Base-by-base conservation (phyloP, 1,139 yeast species). In the Protomyces macrosporus region DNA sequence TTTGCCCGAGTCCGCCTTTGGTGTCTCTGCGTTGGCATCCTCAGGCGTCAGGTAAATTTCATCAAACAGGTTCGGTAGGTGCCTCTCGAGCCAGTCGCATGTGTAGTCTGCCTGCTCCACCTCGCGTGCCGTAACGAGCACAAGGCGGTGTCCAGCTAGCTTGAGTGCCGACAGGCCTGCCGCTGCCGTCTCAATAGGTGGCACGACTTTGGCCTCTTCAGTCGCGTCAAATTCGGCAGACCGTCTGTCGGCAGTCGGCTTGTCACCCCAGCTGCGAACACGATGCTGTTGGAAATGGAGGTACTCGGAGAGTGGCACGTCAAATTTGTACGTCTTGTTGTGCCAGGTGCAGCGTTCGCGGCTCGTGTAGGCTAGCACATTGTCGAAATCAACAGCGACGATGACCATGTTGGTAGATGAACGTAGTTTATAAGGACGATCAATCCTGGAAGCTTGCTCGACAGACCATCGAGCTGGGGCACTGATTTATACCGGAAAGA, bases 31-130 rank as follows among this genome's bases (percentile, higher is more conserved):
- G 9, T 39, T 33, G 33, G 39, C 56, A 42, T 51, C 51, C 4
- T 56, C 62, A 14, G 62, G 52, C n/a, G 62, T 58, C 30, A 58
- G 52, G 62, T 50, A 50, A 23, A 58, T 42, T 23, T 58, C 62
- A 7, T 37, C 45, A 40, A 58, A 58, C 32, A 55, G 36, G 12
- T 51, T 56, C 4, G 55, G 62, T 34, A 51, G 52, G 16, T 35
- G 34, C 6, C 34, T 12, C 36, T 33, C 39, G 16, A 58, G 53
- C 62, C 62, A 58, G 40, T 32, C 51, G 5, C 62, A 48, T 6
- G 62, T 58, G 10, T 55, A 37, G 33, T 52, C 62, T 52, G 62
- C 62, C 42, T 58, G 56, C 4, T 42, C 32, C 33, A 56, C 62
- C 62, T 51, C 52, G 7, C 62, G 53, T 10, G 62, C 62, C 6